These are phyloP conservation scores for Nakaseomyces sp. DNA, from an alignment of 1,139 yeast species.

Conservation along the genomic window DNA sequence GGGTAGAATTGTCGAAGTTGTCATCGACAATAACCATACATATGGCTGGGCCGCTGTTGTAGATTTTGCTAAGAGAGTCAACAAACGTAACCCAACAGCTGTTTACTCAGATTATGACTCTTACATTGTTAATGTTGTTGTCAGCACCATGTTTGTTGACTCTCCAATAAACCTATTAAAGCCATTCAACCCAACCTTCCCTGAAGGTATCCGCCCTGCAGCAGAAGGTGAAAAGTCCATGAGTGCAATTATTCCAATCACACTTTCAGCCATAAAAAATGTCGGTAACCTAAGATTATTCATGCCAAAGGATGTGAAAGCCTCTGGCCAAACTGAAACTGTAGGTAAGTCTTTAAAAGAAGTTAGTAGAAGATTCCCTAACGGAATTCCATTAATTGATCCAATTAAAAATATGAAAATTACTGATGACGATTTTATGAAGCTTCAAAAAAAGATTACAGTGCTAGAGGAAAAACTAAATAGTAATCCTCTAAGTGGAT, in stretches of 20 bases:
- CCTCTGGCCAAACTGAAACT: constrained; percentile 60
- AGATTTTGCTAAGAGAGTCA: constrained; percentile 59
- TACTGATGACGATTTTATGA: constrained; percentile 64
- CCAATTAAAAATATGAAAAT: constrained; percentile 92
- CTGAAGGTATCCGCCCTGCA: constrained; percentile 86
- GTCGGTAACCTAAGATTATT: constrained; percentile 74
- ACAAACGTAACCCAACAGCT: constrained; percentile 46
- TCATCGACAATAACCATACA: constrained; percentile 40
- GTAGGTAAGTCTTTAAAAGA: constrained; percentile 73
- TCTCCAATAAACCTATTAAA: constrained; percentile 65
- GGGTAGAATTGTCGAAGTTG: constrained; percentile 74
- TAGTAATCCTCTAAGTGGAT: constrained; percentile 60
- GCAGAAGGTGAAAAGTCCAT: constrained; percentile 59
- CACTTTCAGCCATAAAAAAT: constrained; percentile 63
- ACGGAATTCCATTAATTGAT: constrained; percentile 81
- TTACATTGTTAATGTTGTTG: constrained; percentile 76
- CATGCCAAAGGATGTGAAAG: constrained; percentile 71
- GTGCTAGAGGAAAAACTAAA: constrained; percentile 67
- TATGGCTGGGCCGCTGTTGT: constrained; percentile 96
- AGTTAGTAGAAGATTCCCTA: constrained; percentile 74
- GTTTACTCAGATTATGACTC: constrained; percentile 72
- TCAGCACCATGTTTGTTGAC: constrained; percentile 68
- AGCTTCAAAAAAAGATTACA: constrained; percentile 64
- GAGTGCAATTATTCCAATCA: constrained; percentile 75
- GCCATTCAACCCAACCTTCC: constrained; percentile 60